Evolutionary conservation across 1,284 basidiomycete genomes (phyloP).

Genomic region (Cutaneotrichosporon curvatum): DNA sequence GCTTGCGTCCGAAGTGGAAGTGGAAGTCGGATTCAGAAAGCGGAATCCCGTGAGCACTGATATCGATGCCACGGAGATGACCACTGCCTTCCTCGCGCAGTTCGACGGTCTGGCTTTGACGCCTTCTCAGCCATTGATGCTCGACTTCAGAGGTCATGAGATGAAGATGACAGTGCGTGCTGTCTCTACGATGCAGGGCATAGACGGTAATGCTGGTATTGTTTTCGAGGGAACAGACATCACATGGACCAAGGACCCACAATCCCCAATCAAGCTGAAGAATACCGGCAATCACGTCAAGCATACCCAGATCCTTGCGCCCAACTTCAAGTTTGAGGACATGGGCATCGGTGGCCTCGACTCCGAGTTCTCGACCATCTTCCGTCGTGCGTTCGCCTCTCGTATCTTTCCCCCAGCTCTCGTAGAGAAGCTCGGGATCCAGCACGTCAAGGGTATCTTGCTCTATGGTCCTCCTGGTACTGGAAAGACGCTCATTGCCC

Average conservation of each 20-base stretch:
- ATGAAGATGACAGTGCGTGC: constrained; percentile 67
- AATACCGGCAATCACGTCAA: constrained; percentile 83
- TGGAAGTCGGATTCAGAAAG: constrained; percentile 69
- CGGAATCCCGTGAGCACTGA: constrained; percentile 55
- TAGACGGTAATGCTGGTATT: constrained; percentile 61
- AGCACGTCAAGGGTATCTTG: constrained; percentile 97
- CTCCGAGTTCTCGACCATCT: constrained; percentile 90
- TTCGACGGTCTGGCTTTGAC: constrained; percentile 57
- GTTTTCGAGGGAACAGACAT: constrained; percentile 86
- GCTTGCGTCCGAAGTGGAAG: constrained; percentile 68
- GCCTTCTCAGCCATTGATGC: constrained; percentile 66
- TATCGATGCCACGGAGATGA: constrained; percentile 79
- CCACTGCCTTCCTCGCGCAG: constrained; percentile 64
- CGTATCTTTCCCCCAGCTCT: constrained; percentile 95
- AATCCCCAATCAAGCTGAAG: constrained; percentile 81
- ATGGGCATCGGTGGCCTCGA: constrained; percentile 99
- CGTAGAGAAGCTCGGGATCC: constrained; percentile 96
- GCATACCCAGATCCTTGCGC: constrained; percentile 90
- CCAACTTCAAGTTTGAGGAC: constrained; percentile 99
- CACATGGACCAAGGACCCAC: constrained; percentile 75
- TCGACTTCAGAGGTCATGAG: constrained; percentile 86
- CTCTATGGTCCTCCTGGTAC: constrained; percentile 96
- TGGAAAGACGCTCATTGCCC: constrained; percentile 95
- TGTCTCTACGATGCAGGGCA: constrained; percentile 51
- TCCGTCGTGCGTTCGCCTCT: constrained; percentile 96